Percentiles rank a stretch among this genome's conserved stretches.
Evolutionary conservation across 2,329 filamentous ascomycete species (phyloP).

Genomic region (Dactylellina haptotyla): DNA sequence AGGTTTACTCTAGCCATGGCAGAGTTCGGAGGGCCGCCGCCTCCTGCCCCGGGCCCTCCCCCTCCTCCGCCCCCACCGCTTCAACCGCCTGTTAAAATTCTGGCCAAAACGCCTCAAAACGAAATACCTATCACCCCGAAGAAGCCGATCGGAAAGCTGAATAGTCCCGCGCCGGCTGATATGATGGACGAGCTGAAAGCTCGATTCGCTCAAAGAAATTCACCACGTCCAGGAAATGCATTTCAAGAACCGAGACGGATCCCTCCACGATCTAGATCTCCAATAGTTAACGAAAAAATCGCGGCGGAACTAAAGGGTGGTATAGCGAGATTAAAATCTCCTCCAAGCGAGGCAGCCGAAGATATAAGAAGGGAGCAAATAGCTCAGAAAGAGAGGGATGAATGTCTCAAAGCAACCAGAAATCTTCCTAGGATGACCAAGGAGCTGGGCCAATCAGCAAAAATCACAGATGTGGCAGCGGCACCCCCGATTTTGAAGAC

Average conservation of each 20-base stretch:
- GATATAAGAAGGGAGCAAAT: constrained; percentile 4
- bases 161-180: neutral
- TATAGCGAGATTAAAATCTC: constrained; percentile 5
- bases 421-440: too few species aligned
- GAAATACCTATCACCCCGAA: neutral
- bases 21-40: constrained; percentile 1
- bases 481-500: too few species aligned
- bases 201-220: neutral
- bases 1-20: constrained; percentile 1
- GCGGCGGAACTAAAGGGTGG: neutral
- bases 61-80: neutral
- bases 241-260: constrained; percentile 4
- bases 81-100: neutral
- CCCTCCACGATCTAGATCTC: neutral
- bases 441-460: too few species aligned
- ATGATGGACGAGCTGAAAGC: constrained; percentile 24
- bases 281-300: neutral
- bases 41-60: constrained; percentile 13
- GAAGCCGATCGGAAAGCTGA: neutral
- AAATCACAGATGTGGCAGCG: too few species aligned
- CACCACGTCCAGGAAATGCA: neutral
- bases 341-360: neutral
- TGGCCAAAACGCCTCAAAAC: constrained; percentile 1
- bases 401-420: neutral
- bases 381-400: neutral